Base-by-base conservation (phyloP, 345 rosid genomes). In the Acer saccharum region DNA sequence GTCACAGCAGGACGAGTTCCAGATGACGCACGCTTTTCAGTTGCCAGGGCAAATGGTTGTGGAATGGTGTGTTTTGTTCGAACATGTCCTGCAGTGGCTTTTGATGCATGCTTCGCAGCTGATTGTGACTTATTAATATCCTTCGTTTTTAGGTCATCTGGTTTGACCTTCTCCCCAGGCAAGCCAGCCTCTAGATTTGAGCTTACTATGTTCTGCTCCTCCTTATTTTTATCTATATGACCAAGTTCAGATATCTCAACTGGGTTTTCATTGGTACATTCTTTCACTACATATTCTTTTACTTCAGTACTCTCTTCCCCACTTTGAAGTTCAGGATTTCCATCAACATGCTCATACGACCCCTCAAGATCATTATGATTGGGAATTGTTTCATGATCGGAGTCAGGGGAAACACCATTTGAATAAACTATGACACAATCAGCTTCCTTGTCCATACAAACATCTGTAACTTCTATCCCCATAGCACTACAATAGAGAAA, bases 401-500 rank as follows among this genome's bases (percentile, higher is more conserved):
- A 76, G 76, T 83, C 82, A 77, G 84, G 83, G 23, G 87, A 79
- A 76, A 81, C 85, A 72, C 87, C 87, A 68, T 87, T 85, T 13
- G 87, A 85, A 76, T 84, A 87, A 43, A 87, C 85, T 67, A 86
- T 81, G 50, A 86, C 88, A 78, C 83, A 84, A 84, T 91, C 90
- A 55, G 89, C 89, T 82, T 89, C 94, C 78, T 94, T 94, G 83
- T 94, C 98, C 92, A 87, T 89, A 83, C 96, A 91, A 39, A 90
- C 86, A 80, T 92, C 96, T 35, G 87, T 77, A 67, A 80, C 83
- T 79, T 88, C 92, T 76, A 84, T 23, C 63, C 87, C 87, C 94
- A 90, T 88, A 54, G 72, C 72, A 65, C 89, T 84, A 77, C 79
- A 81, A 68, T 65, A 64, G 21, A 77, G 25, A 77, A 46, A 78